A percentile compares a stretch with the other conserved stretches of the same genome.
Conservation (phyloP, 78 protist species). For the Bodo saltans region DNA sequence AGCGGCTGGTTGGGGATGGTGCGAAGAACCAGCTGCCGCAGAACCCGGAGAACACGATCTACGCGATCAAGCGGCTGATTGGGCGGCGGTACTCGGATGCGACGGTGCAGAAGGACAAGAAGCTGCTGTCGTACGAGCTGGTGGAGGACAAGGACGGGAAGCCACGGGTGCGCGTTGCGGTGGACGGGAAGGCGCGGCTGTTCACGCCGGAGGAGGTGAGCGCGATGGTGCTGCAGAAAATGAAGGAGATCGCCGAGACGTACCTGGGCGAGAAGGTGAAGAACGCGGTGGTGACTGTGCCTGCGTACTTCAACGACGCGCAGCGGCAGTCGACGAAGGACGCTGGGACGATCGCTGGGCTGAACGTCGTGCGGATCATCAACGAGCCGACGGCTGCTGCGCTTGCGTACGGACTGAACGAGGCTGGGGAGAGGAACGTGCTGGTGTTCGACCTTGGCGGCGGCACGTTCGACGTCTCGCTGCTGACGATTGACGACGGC, state of each 20-base stretch:
- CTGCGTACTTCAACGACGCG: slow-evolving; percentile 85
- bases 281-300: slow-evolving; percentile 76
- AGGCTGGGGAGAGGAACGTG: slow-evolving; percentile 80
- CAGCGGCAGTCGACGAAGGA: slow-evolving; percentile 75
- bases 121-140: slow-evolving; percentile 94
- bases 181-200: slow-evolving; percentile 70
- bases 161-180: slow-evolving; percentile 80
- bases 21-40: slow-evolving; percentile 92
- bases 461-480: slow-evolving; percentile 98
- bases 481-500: slow-evolving; percentile 92
- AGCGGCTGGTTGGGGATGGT: slow-evolving; percentile 89
- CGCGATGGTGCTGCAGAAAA: slow-evolving; percentile 94
- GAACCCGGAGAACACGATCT: slow-evolving; percentile 94
- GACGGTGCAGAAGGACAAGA: slow-evolving; percentile 89
- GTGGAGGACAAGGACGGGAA: slow-evolving; percentile 63
- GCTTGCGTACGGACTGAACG: slow-evolving; percentile 87
- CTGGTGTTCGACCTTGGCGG: slow-evolving; percentile 99
- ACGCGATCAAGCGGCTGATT: slow-evolving; percentile 90
- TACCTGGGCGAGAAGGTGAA: slow-evolving; percentile 39
- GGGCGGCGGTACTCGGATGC: slow-evolving; percentile 65
- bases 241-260: slow-evolving; percentile 92
- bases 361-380: slow-evolving; percentile 90
- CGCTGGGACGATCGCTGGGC: slow-evolving; percentile 81
- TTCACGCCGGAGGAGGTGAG: slow-evolving; percentile 97
- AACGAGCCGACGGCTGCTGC: slow-evolving; percentile 99